A percentile compares a stretch with the other conserved stretches of the same genome.
phyloP scores from a whole-genome alignment of 768 basidiomycete genomes.

The Mycena olivaceomarginata region DNA sequence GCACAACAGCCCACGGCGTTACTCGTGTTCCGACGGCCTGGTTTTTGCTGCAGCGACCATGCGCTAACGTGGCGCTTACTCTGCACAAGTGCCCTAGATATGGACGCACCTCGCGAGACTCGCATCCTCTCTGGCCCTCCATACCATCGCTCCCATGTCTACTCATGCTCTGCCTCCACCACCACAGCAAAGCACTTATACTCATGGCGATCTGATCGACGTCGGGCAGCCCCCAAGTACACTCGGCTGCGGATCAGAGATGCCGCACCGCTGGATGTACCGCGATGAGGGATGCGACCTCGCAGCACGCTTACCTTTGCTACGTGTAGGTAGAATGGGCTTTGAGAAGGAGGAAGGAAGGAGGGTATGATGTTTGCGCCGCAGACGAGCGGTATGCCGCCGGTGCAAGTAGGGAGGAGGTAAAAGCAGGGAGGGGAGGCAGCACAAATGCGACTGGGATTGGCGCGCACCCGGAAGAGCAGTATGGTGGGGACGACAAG shows the following conservation, averaged over 20 bases:
- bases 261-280: constrained; percentile 10
- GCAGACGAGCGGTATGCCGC: background rate
- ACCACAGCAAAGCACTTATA: constrained; percentile 9
- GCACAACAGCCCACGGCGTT: background rate
- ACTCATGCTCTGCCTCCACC: background rate
- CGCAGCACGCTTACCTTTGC: background rate
- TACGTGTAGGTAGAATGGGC: background rate
- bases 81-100: background rate
- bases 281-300: constrained; percentile 11
- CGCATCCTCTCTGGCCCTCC: background rate
- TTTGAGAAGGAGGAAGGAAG: too few relatives aligned
- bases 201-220: constrained; percentile 14
- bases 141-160: background rate
- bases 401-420: background rate
- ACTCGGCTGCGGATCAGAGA: background rate
- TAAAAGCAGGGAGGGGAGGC: too few relatives aligned
- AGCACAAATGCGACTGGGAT: background rate
- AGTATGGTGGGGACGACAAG: too few relatives aligned
- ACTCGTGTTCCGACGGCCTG: background rate
- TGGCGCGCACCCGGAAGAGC: too few relatives aligned
- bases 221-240: background rate
- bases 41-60: too few relatives aligned
- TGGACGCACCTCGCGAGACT: background rate
- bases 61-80: background rate
- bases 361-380: too few relatives aligned